Conservation (phyloP, 257 asterid species). For the Coffea canephora region DNA sequence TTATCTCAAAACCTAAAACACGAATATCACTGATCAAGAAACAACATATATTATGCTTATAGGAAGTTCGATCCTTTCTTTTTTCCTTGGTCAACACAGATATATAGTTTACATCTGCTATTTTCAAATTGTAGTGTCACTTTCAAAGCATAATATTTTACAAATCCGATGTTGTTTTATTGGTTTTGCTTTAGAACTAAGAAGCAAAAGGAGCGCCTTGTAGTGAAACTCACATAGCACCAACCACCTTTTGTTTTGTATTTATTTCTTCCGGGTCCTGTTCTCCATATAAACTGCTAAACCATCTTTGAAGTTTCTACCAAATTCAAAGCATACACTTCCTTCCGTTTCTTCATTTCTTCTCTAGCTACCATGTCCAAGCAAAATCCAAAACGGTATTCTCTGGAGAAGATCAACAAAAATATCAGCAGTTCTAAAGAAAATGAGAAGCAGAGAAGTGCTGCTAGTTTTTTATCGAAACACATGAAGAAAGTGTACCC, state of each 20-base stretch:
- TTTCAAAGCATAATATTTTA: constrained; percentile 39
- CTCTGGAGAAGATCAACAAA: constrained; percentile 38
- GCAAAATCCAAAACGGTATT: constrained; percentile 35
- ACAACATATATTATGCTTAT: background rate
- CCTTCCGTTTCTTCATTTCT: constrained; percentile 8
- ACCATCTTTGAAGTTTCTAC: constrained; percentile 21
- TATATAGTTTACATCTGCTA: background rate
- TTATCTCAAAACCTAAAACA: background rate
- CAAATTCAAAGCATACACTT: constrained; percentile 13
- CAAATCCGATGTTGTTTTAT: constrained; percentile 47
- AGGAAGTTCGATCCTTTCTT: background rate
- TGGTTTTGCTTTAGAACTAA: constrained; percentile 51
- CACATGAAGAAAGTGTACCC: constrained; percentile 72
- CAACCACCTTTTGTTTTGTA: constrained; percentile 35
- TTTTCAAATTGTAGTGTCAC: constrained; percentile 34
- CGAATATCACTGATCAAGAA: background rate
- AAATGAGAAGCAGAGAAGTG: constrained; percentile 44
- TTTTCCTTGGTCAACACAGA: background rate
- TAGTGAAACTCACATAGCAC: constrained; percentile 52
- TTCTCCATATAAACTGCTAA: constrained; percentile 24
- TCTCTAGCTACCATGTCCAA: constrained; percentile 44
- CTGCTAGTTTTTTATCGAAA: constrained; percentile 41
- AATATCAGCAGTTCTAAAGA: constrained; percentile 35
- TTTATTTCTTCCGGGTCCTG: background rate
- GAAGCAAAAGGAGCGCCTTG: constrained; percentile 26